Percentiles rank a stretch among this genome's conserved stretches.
These are phyloP conservation scores for Dipteronia dyeriana DNA, from an alignment of 345 rosid species.

Conservation along the genomic window DNA sequence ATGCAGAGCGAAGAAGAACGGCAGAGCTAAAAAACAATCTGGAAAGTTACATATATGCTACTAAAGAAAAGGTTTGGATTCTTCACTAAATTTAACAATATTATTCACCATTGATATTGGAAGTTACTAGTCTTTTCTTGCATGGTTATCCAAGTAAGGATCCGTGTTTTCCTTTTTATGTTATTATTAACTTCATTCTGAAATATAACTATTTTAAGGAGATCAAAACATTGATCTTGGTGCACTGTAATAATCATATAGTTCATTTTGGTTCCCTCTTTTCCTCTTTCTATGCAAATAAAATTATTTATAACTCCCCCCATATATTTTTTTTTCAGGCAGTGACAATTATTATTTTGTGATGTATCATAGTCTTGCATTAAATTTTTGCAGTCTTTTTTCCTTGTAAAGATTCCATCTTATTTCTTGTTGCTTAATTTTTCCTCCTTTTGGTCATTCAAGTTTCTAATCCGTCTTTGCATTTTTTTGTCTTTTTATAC, in stretches of 20 bases:
- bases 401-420: background rate
- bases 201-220: background rate
- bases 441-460: conserved; percentile 2
- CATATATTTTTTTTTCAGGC: background rate
- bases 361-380: conserved; percentile 1
- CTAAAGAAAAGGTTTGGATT: conserved; percentile 79
- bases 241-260: background rate
- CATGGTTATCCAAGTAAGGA: background rate
- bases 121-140: background rate
- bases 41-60: conserved; percentile 92
- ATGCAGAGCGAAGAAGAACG: conserved; percentile 86
- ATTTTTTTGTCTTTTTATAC: background rate
- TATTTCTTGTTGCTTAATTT: background rate
- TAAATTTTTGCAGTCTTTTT: background rate
- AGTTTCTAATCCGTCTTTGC: background rate
- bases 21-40: conserved; percentile 91
- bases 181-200: background rate
- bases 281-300: background rate
- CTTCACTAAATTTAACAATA: background rate
- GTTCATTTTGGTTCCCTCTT: background rate
- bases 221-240: background rate
- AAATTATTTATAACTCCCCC: background rate
- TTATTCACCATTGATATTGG: background rate
- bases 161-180: background rate
- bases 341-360: background rate